A percentile compares a stretch with the other conserved stretches of the same genome.
These are phyloP conservation scores for Cyathus striatus DNA, from an alignment of 768 basidiomycete species.

Conservation along the genomic window DNA sequence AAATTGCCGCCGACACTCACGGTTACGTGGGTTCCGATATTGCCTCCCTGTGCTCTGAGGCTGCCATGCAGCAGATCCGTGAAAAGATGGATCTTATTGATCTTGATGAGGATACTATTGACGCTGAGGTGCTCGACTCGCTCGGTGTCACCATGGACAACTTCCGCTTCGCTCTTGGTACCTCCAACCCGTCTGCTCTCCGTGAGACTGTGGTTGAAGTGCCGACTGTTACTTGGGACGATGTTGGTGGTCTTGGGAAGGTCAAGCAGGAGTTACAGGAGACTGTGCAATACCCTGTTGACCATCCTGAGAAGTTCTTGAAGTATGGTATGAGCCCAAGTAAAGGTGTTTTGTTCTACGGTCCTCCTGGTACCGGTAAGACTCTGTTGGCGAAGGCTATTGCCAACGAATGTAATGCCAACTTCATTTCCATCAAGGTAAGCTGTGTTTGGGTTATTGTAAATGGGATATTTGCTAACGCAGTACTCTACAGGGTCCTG, in stretches of 20 bases:
- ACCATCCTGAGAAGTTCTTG: constrained; percentile 99
- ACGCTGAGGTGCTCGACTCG: constrained; percentile 97
- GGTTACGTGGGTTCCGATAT: constrained; percentile 99
- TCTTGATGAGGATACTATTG: constrained; percentile 96
- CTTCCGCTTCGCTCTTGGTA: constrained; percentile 98
- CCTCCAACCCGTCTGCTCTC: constrained; percentile 96
- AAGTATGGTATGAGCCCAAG: constrained; percentile 99
- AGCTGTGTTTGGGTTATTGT: constrained; percentile 2
- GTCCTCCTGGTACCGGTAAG: constrained; percentile 99
- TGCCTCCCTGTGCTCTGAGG: constrained; percentile 96
- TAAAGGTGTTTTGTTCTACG: constrained; percentile 99
- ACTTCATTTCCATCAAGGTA: constrained; percentile 98
- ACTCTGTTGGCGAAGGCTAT: constrained; percentile 98
- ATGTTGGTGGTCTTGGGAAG: constrained; percentile 98
- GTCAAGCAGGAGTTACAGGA: constrained; percentile 99
- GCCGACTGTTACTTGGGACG: constrained; percentile 98
- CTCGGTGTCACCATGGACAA: constrained; percentile 99
- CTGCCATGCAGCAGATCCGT: constrained; percentile 99
- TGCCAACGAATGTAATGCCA: constrained; percentile 99
- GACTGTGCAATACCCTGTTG: constrained; percentile 99
- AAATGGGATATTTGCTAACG: constrained; percentile 7
- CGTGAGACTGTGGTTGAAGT: constrained; percentile 99
- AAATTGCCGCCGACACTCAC: constrained; percentile 99
- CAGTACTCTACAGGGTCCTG: constrained; percentile 73
- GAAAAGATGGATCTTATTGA: constrained; percentile 99